Base-by-base conservation (phyloP, 257 asterid species). In the Solanum ossicruentum region DNA sequence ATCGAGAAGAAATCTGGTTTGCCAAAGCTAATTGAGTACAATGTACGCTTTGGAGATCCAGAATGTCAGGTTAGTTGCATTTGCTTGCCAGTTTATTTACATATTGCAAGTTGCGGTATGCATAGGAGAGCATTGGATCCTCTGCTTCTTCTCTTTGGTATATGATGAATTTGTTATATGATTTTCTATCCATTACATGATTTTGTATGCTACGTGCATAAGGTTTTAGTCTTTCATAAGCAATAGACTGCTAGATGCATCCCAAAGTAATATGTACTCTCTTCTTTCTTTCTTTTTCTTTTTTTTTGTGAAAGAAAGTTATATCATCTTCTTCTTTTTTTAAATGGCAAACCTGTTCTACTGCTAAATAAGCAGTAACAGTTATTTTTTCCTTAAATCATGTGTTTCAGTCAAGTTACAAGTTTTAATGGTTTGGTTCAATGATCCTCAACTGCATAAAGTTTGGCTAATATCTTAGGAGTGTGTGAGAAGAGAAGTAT, bases 21-120 rank as follows among this genome's bases (percentile, higher is more conserved):
- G 66, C 99, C 99, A 0, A 96, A 94, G 93, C 86, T 96, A 88
- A 96, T 96, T n/a, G 98, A 96, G 92, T 96, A 96, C 86, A 96
- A 94, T 88, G 99, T 94, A 54, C 95, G 99, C 41, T 96, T 96
- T 88, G 99, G 98, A 87, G 98, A 96, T 91, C 92, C 99, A 6
- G 99, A 96, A 88, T 96, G 99, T 89, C 99, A 96, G 99, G 99
- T 96, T 70, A 82, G 94, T 85, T 77, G 73, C 26, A 84, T 82
- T 43, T 5, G 39, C 83, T 56, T 51, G 71, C 54, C 73, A 8
- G 9, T 79, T 54, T 32, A 52, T 15, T 45, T 15, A 18, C 12
- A 17, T 71, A 21, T 10, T 82, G 55, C 15, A 55, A 6, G 10
- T 56, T 78, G 82, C 52, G 23, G 9, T 15, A 51, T 12, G 17